Percentiles rank a stretch among this genome's conserved stretches.
Conservation (phyloP, 192 early-diverging fungal species). For the Linnemannia zychae region DNA sequence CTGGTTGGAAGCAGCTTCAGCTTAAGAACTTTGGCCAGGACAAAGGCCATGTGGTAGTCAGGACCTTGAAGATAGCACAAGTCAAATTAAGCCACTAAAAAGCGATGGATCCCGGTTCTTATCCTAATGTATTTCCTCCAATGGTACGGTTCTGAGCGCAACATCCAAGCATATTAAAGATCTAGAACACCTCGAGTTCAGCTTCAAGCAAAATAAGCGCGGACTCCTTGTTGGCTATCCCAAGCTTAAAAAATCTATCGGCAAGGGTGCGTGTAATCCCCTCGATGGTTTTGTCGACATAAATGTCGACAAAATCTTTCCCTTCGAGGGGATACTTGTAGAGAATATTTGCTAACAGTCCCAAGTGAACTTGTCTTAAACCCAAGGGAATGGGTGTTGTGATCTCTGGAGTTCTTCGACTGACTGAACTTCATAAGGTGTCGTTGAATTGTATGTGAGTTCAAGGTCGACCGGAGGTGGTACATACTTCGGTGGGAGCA, state of each 20-base stretch:
- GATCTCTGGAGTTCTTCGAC: background rate
- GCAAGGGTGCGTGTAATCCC: background rate
- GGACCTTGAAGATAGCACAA: background rate
- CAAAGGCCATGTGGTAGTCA: background rate
- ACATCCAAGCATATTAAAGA: background rate
- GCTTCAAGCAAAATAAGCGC: background rate
- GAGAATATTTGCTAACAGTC: background rate
- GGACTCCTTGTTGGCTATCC: background rate
- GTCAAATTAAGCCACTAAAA: background rate
- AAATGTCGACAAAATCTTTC: no score
- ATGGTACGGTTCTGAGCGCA: background rate
- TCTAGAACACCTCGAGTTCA: background rate
- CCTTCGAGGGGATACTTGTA: no score
- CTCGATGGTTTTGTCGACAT: no score
- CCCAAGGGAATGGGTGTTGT: background rate
- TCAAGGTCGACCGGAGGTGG: background rate
- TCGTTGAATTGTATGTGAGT: background rate
- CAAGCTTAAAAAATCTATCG: background rate
- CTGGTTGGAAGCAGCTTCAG: background rate
- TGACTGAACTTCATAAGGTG: background rate
- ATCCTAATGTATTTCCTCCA: background rate
- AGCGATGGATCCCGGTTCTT: background rate
- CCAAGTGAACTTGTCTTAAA: background rate
- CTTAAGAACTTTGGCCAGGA: background rate
- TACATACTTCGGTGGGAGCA: background rate